Evolutionary conservation across 1,284 basidiomycete genomes (phyloP), one percentile per base, ranked within the genome.

Genomic region (Tilletia indica): DNA sequence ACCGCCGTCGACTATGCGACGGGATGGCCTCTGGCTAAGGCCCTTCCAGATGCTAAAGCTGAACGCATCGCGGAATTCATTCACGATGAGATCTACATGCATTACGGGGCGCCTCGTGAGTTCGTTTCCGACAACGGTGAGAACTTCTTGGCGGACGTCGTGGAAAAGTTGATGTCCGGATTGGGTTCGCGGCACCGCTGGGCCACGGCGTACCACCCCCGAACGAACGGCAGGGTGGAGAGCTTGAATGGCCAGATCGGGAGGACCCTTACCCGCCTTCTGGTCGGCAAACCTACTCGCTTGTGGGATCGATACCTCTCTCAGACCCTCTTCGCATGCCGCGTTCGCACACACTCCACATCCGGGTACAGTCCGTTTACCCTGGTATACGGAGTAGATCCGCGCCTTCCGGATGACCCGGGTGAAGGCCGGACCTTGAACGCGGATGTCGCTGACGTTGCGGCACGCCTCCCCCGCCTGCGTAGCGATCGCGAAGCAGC

Each of bases 151-250:
- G 68, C 68, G 4, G 19, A n/a, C 19, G 68, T 48, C 21, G 54
- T 69, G 4, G 4, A 45, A 12, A 25, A 36, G 14, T 51, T 68
- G 8, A 48, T 68, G 4, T 5, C 14, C 34, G 51, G 51, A 12
- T 56, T 56, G 68, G 68, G 31, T 19, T 34, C 58, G 4, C 16
- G 68, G 42, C 56, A 67, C 19, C 64, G 54, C 12, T 21, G 0
- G 2, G 25, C 25, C 25, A 31, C 25, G 25, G 25, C 25, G 25
- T 31, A 31, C 25, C 25, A 31, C 58, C 73, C 73, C 5, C 21
- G 67, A 0, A 70, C 73, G 0, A 74, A 74, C 19, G 73, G 73
- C 0, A 66, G 72, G 25, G 68, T 67, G 12, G 71, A 74, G 19
- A 54, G 25, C 21, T 69, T 69, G 34, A 74, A 74, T 54, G 70